Percentiles rank a stretch among this genome's conserved stretches.
These are phyloP conservation scores for Mycosphaerella sp. DNA, from an alignment of 2,329 filamentous ascomycete genomes.

Conservation along the genomic window DNA sequence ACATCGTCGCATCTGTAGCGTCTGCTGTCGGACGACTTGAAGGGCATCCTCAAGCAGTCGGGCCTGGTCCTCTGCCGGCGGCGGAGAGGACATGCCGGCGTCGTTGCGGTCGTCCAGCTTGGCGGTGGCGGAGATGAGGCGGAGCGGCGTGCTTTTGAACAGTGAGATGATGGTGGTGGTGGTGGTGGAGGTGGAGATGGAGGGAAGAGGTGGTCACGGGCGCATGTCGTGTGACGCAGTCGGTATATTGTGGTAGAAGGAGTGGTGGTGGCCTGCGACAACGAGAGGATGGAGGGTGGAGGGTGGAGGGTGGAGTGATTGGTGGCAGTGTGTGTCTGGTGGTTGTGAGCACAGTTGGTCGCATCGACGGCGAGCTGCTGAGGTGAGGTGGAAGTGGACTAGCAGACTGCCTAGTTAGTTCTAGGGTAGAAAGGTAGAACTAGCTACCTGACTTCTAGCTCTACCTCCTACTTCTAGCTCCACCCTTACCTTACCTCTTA, in stretches of 20 bases:
- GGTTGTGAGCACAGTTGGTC: too few relatives aligned
- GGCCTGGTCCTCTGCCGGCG: conserved; percentile 55
- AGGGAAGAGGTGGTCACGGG: conserved; percentile 1
- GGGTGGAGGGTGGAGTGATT: too few relatives aligned
- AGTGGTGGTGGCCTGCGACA: too few relatives aligned
- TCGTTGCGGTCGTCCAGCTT: conserved; percentile 19
- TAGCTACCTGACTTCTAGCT: too few relatives aligned
- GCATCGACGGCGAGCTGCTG: too few relatives aligned
- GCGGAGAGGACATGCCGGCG: conserved; percentile 33
- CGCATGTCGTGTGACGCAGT: background rate
- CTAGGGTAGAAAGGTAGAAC: too few relatives aligned
- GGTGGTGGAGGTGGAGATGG: background rate
- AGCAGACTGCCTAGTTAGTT: too few relatives aligned
- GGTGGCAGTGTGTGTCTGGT: too few relatives aligned
- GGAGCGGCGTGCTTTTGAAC: conserved; percentile 3
- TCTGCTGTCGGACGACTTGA: conserved; percentile 94
- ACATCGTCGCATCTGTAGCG: conserved; percentile 93
- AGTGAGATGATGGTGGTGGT: background rate
- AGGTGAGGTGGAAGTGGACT: too few relatives aligned
- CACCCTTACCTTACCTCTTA: too few relatives aligned
- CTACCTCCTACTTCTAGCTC: too few relatives aligned
- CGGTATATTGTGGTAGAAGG: background rate
- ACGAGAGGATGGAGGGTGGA: background rate
- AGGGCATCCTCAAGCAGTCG: conserved; percentile 96
- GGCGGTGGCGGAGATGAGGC: conserved; percentile 11